Base-by-base conservation (phyloP, 2,329 filamentous ascomycete genomes). In the Plenodomus biglobosus region DNA sequence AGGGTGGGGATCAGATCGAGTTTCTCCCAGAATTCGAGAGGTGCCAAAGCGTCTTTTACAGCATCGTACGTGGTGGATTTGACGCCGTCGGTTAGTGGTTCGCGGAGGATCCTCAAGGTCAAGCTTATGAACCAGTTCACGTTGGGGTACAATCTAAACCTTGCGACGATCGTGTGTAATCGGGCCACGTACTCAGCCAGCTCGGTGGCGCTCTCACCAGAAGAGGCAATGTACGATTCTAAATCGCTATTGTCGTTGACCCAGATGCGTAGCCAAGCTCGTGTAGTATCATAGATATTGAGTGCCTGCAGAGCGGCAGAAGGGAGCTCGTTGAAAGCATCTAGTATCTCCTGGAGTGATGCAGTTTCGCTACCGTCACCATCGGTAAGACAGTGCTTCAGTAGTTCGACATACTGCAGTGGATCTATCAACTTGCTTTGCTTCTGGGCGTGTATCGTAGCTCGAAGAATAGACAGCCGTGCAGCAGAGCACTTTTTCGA, bases 291-390 rank as follows among this genome's bases (percentile, higher is more conserved):
- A 21, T 64, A 48, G 1, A 57, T 19, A 8, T 55, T 58, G 13
- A 58, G 39, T 24, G 61, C 52, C 20, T 48, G 50, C 37, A 70
- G 46, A 5, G 50, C 24, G 21, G 55, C 21, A 3, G 47, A 41
- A 1, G 64, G 53, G 15, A 69, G 21, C 11, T 68, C 63, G 17
- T 63, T 63, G 42, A 69, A 63, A 3, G 68, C 64, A 34, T 64
- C 62, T 15, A 71, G 37, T 3, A 65, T 48, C 3, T 60, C 46
- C 13, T 62, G 52, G 4, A 54, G 45, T 1, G 50, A 39, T 7
- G 48, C 38, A 8, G 41, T 41, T 3, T 51, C 49, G 2, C 44
- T 39, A 17, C 52, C 52, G 16, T 56, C 47, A 16, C 59, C 51
- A 32, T 32, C 27, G 4, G 47, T 42, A 8, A 68, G 50, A 15